Conservation (phyloP, 2,329 filamentous ascomycete genomes). For the Ceratocystis ficicola region DNA sequence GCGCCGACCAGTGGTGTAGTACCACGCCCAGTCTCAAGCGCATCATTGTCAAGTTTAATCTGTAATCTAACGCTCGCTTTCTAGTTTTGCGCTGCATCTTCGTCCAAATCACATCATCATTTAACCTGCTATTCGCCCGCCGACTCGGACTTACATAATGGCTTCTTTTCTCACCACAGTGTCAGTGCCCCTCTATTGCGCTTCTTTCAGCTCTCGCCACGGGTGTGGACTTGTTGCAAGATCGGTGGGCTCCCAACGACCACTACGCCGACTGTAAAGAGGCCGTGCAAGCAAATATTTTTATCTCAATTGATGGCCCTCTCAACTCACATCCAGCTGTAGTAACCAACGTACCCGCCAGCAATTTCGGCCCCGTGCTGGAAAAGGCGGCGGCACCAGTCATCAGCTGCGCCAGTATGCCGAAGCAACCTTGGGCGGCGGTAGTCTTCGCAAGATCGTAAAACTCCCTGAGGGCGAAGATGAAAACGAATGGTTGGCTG, state of each 20-base stretch:
- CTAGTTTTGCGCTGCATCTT: slow-evolving; percentile 1
- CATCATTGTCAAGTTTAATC: neutral
- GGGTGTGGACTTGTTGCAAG: neutral
- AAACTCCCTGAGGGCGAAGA: slow-evolving; percentile 96
- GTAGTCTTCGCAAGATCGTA: slow-evolving; percentile 89
- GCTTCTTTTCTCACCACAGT: slow-evolving; percentile 35
- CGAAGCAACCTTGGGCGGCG: slow-evolving; percentile 88
- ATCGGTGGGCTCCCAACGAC: no score
- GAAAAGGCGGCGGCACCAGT: slow-evolving; percentile 72
- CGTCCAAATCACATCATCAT: slow-evolving; percentile 8
- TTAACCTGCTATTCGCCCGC: neutral
- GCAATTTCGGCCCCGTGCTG: slow-evolving; percentile 80
- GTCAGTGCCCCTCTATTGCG: slow-evolving; percentile 28
- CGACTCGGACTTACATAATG: slow-evolving; percentile 26
- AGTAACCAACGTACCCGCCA: slow-evolving; percentile 81
- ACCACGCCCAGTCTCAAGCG: neutral
- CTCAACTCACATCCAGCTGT: slow-evolving; percentile 14
- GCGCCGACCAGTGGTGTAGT: neutral
- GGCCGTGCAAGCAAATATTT: neutral
- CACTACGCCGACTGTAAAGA: no score
- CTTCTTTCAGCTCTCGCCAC: neutral
- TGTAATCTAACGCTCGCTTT: neutral
- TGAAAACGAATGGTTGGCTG: slow-evolving; percentile 93
- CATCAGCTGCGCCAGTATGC: slow-evolving; percentile 97
- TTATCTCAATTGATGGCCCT: neutral